Conservation (phyloP, 345 rosid genomes). For the Populus davidiana region DNA sequence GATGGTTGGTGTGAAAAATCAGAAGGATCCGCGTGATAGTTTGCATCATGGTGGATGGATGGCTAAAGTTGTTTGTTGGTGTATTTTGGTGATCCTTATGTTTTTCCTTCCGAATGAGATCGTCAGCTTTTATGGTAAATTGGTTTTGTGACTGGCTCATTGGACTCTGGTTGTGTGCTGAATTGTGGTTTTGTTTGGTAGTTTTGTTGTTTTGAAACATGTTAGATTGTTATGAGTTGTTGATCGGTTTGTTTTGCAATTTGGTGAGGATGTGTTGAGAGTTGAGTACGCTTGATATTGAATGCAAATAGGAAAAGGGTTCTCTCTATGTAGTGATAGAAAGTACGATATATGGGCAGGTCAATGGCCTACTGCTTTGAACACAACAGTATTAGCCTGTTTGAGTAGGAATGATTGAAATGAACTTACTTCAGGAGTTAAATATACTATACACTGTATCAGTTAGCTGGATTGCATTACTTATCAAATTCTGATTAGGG, state of each 20-base stretch:
- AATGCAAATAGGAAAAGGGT: not conserved
- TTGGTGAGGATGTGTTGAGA: not conserved
- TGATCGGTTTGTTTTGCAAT: not conserved
- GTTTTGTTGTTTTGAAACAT: not conserved
- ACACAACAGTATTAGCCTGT: not conserved
- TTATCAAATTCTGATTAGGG: not conserved
- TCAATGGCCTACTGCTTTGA: not conserved
- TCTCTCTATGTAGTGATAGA: not conserved
- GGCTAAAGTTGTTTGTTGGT: conserved; percentile 90
- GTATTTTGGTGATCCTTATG: conserved; percentile 80
- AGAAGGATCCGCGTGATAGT: conserved; percentile 94
- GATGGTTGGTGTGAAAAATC: conserved; percentile 92
- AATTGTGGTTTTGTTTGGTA: not conserved
- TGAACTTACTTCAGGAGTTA: not conserved
- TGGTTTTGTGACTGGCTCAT: not conserved
- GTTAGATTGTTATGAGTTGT: not conserved
- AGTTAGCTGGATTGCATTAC: not conserved
- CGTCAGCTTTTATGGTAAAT: conserved; percentile 80
- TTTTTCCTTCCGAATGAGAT: conserved; percentile 93
- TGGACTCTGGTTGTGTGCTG: not conserved
- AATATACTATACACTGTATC: not conserved
- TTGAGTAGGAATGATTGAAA: not conserved
- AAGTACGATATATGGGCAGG: not conserved
- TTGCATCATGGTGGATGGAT: conserved; percentile 99
- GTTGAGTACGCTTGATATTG: not conserved